Evolutionary conservation across 1,284 basidiomycete genomes (phyloP), one percentile per base, ranked within the genome.

Genomic region (Fomitopsis betulina): DNA sequence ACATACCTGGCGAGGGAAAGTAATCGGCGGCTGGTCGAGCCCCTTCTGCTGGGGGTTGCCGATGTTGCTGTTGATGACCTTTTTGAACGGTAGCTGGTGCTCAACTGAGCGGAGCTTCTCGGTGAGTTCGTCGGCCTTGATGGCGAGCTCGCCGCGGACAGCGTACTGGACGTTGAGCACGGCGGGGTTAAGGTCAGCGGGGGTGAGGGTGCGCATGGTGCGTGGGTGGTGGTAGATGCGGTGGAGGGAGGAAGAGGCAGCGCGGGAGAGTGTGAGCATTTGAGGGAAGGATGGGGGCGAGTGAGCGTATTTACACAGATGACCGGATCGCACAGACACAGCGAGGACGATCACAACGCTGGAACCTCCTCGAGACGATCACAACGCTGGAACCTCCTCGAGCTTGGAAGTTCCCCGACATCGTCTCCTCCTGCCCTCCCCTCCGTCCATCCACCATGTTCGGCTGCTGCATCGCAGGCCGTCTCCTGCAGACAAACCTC

Each of bases 21-120:
- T 98, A 62, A 99, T 85, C 1, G 96, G 94, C 23, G 88, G 85
- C 73, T 99, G 97, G 72, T 98, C 89, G 47, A 99, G 81, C 1
- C 93, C 94, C 70, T 89, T 89, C 75, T 98, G 96, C 76, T 99
- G 96, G 0, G 96, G 96, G 72, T 99, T 99, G 9, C 96, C 96
- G 60, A 99, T 99, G 77, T 99, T 99, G 64, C 94, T 94, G 25
- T 87, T 93, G 71, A 98, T 94, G 73, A 99, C 83, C 66, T 87
- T 86, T 70, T 87, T 83, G 72, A 98, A 99, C 23, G 94, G 93
- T 19, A 98, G 81, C 60, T 42, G 23, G 42, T 49, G 37, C n/a
- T 79, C 72, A 8, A 75, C 73, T 39, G 80, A 73, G 68, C 85
- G 82, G 67, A 96, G 84, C 65, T 79, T 74, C 54, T 86, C 86